Percentiles rank a stretch among this genome's conserved stretches.
phyloP scores from a whole-genome alignment of 2,329 filamentous ascomycete species.

The Tolypocladium ovalisporum region DNA sequence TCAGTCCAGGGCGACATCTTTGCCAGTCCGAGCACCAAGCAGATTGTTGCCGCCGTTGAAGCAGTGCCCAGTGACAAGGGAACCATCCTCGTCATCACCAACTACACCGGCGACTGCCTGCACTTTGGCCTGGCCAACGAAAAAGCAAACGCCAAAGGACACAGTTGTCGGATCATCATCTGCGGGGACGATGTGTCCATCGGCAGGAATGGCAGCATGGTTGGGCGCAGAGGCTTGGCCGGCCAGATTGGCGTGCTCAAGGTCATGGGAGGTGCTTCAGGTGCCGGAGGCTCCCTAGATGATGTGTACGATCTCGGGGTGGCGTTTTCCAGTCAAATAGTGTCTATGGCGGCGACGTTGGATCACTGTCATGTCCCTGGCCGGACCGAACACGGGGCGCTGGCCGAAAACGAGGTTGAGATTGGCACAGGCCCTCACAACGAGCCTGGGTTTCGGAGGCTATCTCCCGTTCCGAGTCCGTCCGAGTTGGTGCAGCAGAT shows the following conservation, averaged over 20 bases:
- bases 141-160: slow-evolving; percentile 42
- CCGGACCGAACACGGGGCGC: slow-evolving; percentile 33
- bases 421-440: slow-evolving; percentile 59
- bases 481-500: slow-evolving; percentile 44
- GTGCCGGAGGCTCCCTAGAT: slow-evolving; percentile 34
- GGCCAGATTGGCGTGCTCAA: slow-evolving; percentile 52
- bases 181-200: slow-evolving; percentile 58
- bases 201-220: slow-evolving; percentile 43
- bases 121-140: slow-evolving; percentile 51
- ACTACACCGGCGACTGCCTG: slow-evolving; percentile 54
- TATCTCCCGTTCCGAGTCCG: slow-evolving; percentile 39
- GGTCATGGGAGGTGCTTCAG: slow-evolving; percentile 40
- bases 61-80: slow-evolving; percentile 42
- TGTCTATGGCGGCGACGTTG: slow-evolving; percentile 46
- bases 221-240: slow-evolving; percentile 50
- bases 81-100: slow-evolving; percentile 50
- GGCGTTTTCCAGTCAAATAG: slow-evolving; percentile 38
- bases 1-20: slow-evolving; percentile 54
- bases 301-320: slow-evolving; percentile 38
- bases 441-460: slow-evolving; percentile 49
- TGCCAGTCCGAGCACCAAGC: slow-evolving; percentile 50
- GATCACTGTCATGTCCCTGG: slow-evolving; percentile 52
- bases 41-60: slow-evolving; percentile 51
- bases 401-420: slow-evolving; percentile 42
- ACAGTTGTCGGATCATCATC: slow-evolving; percentile 45